phyloP scores from a whole-genome alignment of 352 stramenopile genomes.

The Phytophthora pinifolia region DNA sequence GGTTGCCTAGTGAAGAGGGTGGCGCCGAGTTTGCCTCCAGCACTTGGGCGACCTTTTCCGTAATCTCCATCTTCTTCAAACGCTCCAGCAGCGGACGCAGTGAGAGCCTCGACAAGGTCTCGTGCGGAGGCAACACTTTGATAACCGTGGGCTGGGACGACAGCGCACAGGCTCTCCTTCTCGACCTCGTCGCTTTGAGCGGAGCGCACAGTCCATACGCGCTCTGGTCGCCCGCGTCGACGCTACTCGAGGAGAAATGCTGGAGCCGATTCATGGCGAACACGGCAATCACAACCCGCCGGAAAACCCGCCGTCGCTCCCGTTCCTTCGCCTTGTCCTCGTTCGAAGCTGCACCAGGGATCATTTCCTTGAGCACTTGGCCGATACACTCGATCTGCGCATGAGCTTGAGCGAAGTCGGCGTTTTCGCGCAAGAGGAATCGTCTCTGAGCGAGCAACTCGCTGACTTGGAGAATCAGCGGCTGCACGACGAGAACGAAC shows the following conservation, averaged over 20 bases:
- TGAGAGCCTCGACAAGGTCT: constrained; percentile 31
- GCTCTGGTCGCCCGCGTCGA: constrained; percentile 6
- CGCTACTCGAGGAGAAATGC: constrained; percentile 12
- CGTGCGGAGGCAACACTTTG: constrained; percentile 42
- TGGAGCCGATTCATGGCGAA: constrained; percentile 72
- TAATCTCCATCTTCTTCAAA: constrained; percentile 36
- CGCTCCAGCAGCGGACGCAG: constrained; percentile 41
- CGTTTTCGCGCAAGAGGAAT: constrained; percentile 48
- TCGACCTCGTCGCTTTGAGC: constrained; percentile 35
- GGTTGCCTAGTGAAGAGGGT: constrained; percentile 30
- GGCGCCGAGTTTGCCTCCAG: constrained; percentile 16
- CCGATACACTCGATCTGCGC: constrained; percentile 66
- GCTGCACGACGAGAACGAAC: constrained; percentile 58
- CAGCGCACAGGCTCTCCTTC: constrained; percentile 9
- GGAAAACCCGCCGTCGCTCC: constrained; percentile 33
- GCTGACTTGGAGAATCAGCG: constrained; percentile 67
- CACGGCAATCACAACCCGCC: constrained; percentile 55
- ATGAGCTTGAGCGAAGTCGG: constrained; percentile 40
- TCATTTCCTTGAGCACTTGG: constrained; percentile 56
- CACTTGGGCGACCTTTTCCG: constrained; percentile 32
- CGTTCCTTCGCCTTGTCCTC: constrained; percentile 18
- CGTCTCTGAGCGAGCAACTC: constrained; percentile 66
- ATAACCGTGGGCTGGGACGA: constrained; percentile 39
- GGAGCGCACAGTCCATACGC: constrained; percentile 43
- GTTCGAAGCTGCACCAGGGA: constrained; percentile 25